Evolutionary conservation across 1,284 basidiomycete genomes (phyloP).

Genomic region (Marasmius tenuissimus): DNA sequence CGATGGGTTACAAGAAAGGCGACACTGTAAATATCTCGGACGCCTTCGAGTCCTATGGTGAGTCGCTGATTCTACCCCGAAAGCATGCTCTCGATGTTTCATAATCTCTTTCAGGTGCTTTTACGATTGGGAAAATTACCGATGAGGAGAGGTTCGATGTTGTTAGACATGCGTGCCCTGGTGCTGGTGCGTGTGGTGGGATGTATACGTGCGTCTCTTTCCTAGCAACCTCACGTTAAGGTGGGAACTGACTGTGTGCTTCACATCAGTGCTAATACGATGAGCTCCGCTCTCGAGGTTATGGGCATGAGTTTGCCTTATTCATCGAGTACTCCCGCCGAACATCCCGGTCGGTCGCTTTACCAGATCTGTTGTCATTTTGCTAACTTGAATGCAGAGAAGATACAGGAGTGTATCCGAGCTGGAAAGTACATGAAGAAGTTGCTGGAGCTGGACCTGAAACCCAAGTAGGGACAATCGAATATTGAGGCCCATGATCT

Average conservation of each 20-base stretch:
- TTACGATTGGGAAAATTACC: slow-evolving; percentile 67
- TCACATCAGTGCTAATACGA: slow-evolving; percentile 71
- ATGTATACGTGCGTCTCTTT: slow-evolving; percentile 70
- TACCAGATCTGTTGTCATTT: neutral
- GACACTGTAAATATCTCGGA: slow-evolving; percentile 82
- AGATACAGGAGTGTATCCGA: slow-evolving; percentile 81
- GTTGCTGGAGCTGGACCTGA: slow-evolving; percentile 84
- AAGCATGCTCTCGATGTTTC: neutral
- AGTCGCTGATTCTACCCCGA: neutral
- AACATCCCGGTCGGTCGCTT: slow-evolving; percentile 3
- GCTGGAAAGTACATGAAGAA: slow-evolving; percentile 83
- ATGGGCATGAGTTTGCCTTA: slow-evolving; percentile 92
- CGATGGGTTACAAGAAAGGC: slow-evolving; percentile 76
- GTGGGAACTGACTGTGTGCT: neutral
- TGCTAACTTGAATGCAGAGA: slow-evolving; percentile 46
- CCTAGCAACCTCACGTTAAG: neutral
- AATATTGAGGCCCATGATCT: neutral
- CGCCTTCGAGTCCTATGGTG: slow-evolving; percentile 81
- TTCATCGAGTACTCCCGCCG: slow-evolving; percentile 59
- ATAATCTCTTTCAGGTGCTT: slow-evolving; percentile 55
- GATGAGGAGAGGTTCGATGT: slow-evolving; percentile 82
- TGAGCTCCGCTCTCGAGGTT: slow-evolving; percentile 89
- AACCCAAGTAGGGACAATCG: slow-evolving; percentile 59
- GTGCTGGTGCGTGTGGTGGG: slow-evolving; percentile 76
- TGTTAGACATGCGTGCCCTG: slow-evolving; percentile 81